A percentile compares a stretch with the other conserved stretches of the same genome.
Conservation (phyloP, 2,329 filamentous ascomycete species). For the Xylariaceae sp. region DNA sequence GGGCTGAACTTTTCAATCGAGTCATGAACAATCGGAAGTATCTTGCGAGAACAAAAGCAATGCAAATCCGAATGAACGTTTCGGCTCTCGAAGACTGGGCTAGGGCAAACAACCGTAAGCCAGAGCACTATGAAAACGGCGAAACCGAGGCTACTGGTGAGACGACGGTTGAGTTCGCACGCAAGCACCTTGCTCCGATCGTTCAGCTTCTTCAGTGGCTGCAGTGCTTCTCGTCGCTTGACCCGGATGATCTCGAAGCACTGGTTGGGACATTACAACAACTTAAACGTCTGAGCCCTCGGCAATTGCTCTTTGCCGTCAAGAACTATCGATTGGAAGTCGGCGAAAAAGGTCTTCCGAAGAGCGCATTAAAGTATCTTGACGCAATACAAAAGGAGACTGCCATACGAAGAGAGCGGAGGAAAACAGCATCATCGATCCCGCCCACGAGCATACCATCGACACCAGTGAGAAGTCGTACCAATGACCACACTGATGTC, state of each 20-base stretch:
- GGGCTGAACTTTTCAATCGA: conserved; percentile 93
- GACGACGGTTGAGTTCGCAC: conserved; percentile 75
- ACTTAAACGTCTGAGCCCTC: conserved; percentile 73
- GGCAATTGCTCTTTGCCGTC: conserved; percentile 85
- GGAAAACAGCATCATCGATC: conserved; percentile 41
- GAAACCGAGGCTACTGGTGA: conserved; percentile 82
- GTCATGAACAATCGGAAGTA: conserved; percentile 97
- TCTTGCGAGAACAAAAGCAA: conserved; percentile 90
- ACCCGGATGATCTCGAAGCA: conserved; percentile 76
- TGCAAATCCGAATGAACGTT: conserved; percentile 99
- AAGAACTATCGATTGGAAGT: conserved; percentile 93
- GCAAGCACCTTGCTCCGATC: conserved; percentile 79
- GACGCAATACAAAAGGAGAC: conserved; percentile 72
- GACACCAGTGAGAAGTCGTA: conserved; percentile 34
- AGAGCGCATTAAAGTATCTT: conserved; percentile 83
- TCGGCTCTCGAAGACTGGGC: conserved; percentile 96
- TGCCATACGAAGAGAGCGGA: conserved; percentile 52
- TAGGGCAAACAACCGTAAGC: conserved; percentile 82
- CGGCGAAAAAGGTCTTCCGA: conserved; percentile 85
- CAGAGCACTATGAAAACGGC: conserved; percentile 92
- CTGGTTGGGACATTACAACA: conserved; percentile 86
- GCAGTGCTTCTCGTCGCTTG: conserved; percentile 92
- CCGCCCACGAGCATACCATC: conserved; percentile 31
- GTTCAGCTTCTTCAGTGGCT: conserved; percentile 96
- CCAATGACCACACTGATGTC: conserved; percentile 41